Evolutionary conservation across 495 filamentous ascomycete species (phyloP).

Genomic region (Annulohypoxylon maeteangense): DNA sequence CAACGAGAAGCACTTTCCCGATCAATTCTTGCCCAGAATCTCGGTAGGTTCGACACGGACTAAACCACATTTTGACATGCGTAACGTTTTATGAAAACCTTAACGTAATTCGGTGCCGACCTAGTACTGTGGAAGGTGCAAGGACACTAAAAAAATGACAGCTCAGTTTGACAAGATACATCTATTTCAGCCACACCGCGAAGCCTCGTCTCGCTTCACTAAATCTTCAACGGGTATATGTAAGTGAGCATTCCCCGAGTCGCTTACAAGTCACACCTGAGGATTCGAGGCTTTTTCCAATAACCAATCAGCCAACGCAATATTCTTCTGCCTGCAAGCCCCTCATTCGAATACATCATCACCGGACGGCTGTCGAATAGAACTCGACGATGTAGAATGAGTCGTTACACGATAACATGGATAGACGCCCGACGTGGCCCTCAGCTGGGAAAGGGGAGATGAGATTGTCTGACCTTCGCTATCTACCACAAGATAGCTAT

Average conservation of each 20-base stretch:
- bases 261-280: slow-evolving; percentile 1
- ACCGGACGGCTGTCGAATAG: slow-evolving; percentile 10
- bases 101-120: neutral
- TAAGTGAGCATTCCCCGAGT: neutral
- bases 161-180: neutral
- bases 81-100: neutral
- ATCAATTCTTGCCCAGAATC: neutral
- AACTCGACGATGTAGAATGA: neutral
- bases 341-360: slow-evolving; percentile 1
- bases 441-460: slow-evolving; percentile 12
- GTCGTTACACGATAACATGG: neutral
- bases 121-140: neutral
- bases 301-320: slow-evolving; percentile 26
- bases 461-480: neutral
- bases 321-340: slow-evolving; percentile 40
- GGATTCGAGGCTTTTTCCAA: neutral
- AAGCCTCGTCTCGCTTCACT: neutral
- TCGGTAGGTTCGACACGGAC: slow-evolving; percentile 2
- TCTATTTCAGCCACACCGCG: neutral
- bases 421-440: neutral
- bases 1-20: neutral
- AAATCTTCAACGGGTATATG: neutral
- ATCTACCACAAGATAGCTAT: neutral
- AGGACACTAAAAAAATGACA: neutral
- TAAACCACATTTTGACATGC: slow-evolving; percentile 3